Conservation (phyloP, 495 filamentous ascomycete species). For the Daldinia decipiens region DNA sequence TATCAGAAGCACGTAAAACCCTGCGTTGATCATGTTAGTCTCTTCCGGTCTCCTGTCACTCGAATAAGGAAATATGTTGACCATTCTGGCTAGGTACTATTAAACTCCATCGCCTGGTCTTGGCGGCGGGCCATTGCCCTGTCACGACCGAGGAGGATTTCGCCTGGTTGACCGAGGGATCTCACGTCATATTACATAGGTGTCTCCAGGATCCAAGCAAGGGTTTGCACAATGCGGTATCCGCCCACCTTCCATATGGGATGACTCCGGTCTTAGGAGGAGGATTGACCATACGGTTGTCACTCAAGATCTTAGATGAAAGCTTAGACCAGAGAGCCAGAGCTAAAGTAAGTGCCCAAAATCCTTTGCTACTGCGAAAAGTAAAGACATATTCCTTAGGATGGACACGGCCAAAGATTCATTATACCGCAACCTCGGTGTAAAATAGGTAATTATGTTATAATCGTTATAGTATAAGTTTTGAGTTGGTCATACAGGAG, state of each 20-base stretch:
- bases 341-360: conserved; percentile 12
- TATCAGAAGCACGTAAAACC: conserved; percentile 31
- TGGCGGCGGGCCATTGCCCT: conserved; percentile 29
- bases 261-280: conserved; percentile 12
- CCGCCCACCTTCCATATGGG: conserved; percentile 30
- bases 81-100: conserved; percentile 14
- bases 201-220: conserved; percentile 17
- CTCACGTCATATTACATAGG: conserved; percentile 44
- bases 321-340: conserved; percentile 1
- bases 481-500: neutral
- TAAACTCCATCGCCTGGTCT: conserved; percentile 11
- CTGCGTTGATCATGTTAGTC: conserved; percentile 41
- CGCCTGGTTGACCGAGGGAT: conserved; percentile 41
- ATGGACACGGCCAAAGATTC: conserved; percentile 1
- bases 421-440: neutral
- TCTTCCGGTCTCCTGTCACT: conserved; percentile 14
- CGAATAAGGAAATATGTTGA: conserved; percentile 36
- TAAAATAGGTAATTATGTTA: neutral
- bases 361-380: conserved; percentile 23
- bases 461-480: neutral
- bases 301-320: conserved; percentile 15
- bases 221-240: conserved; percentile 4
- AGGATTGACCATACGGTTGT: conserved; percentile 24
- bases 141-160: conserved; percentile 35
- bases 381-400: conserved; percentile 6